These are phyloP conservation scores for Cicer bijugum DNA, from an alignment of 306 rosid species.

Conservation along the genomic window DNA sequence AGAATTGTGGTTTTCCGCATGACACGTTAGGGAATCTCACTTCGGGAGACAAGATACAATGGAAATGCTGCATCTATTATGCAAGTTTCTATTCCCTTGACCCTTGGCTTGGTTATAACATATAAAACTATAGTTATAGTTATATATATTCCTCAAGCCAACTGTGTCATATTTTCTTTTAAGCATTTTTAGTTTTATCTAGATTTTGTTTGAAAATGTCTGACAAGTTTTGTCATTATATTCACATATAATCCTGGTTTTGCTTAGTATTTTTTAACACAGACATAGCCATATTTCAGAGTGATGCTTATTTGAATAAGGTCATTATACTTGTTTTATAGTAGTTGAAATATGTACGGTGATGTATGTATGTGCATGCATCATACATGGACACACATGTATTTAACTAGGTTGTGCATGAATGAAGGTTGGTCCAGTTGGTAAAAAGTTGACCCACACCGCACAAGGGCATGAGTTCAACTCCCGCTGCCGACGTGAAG, in stretches of 20 bases:
- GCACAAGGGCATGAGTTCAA: too few species aligned
- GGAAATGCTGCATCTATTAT: constrained; percentile 66
- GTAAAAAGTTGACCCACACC: too few species aligned
- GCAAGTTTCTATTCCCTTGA: constrained; percentile 65
- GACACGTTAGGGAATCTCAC: constrained; percentile 69
- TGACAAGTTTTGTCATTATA: constrained; percentile 21
- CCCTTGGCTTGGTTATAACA: constrained; percentile 49
- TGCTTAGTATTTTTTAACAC: neutral
- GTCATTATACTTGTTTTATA: constrained; percentile 1
- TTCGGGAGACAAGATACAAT: constrained; percentile 59
- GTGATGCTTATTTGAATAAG: constrained; percentile 13
- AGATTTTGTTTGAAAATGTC: constrained; percentile 28
- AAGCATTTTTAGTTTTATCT: constrained; percentile 8
- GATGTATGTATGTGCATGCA: constrained; percentile 9
- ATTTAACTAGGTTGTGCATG: neutral
- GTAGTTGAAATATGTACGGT: constrained; percentile 8
- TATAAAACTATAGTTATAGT: constrained; percentile 28
- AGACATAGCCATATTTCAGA: neutral
- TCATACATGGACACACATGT: constrained; percentile 12
- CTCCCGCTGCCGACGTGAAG: too few species aligned
- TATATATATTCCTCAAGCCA: constrained; percentile 29
- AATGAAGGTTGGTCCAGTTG: too few species aligned
- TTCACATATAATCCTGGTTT: constrained; percentile 15
- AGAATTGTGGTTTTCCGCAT: constrained; percentile 70
- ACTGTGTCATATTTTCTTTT: constrained; percentile 24